Conservation (phyloP, 2,329 filamentous ascomycete species). For the Corynespora cassiicola region DNA sequence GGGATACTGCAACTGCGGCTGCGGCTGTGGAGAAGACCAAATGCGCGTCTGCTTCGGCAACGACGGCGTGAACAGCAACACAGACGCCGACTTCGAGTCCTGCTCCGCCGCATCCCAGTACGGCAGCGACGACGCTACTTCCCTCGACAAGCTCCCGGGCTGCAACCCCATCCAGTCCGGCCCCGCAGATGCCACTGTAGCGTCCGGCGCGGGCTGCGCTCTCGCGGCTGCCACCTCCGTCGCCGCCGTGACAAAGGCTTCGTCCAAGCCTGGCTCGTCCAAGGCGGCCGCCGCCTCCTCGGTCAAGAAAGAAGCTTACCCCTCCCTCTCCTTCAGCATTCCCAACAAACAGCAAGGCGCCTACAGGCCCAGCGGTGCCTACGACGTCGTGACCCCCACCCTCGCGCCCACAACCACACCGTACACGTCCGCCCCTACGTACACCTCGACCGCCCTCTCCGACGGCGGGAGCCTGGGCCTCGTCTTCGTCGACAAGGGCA, state of each 20-base stretch:
- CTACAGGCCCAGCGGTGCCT: slow-evolving; percentile 2
- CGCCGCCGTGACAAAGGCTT: slow-evolving; percentile 9
- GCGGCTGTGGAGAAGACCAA: slow-evolving; percentile 41
- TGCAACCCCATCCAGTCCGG: slow-evolving; percentile 48
- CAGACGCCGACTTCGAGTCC: slow-evolving; percentile 30
- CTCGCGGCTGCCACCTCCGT: slow-evolving; percentile 20
- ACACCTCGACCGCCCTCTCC: slow-evolving; percentile 1
- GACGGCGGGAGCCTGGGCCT: slow-evolving; percentile 1
- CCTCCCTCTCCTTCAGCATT: slow-evolving; percentile 14
- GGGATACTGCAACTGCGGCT: slow-evolving; percentile 46
- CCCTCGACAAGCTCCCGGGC: slow-evolving; percentile 41
- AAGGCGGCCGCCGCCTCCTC: background rate
- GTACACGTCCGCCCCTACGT: background rate
- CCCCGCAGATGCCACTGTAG: slow-evolving; percentile 35
- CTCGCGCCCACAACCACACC: slow-evolving; percentile 4
- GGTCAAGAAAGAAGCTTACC: slow-evolving; percentile 6
- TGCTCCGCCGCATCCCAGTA: slow-evolving; percentile 31
- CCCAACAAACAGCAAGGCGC: slow-evolving; percentile 17
- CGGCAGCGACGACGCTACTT: slow-evolving; percentile 17
- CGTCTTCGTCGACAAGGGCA: slow-evolving; percentile 11
- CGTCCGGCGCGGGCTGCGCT: slow-evolving; percentile 33
- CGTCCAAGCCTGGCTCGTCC: slow-evolving; percentile 5
- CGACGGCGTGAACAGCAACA: slow-evolving; percentile 40
- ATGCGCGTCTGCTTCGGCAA: slow-evolving; percentile 46
- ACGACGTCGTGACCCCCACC: slow-evolving; percentile 6